A percentile compares a stretch with the other conserved stretches of the same genome.
These are phyloP conservation scores for Sporisorium graminicola DNA, from an alignment of 1,284 basidiomycete genomes.

Conservation along the genomic window DNA sequence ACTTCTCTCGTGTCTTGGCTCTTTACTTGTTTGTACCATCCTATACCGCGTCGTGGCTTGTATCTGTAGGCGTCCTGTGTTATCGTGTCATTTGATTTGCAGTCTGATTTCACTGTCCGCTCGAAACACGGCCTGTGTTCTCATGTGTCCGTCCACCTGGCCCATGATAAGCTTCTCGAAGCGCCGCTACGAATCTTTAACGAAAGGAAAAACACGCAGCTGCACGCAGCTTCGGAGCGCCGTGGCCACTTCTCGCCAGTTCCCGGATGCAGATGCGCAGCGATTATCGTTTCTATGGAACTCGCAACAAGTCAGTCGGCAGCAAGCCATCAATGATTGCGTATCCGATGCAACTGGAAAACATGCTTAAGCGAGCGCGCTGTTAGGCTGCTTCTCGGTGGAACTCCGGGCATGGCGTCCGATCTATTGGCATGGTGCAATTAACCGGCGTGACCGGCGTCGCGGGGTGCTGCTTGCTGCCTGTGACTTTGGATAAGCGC, in stretches of 20 bases:
- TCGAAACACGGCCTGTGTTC: background rate
- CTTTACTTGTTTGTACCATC: slow-evolving; percentile 24
- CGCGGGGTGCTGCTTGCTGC: background rate
- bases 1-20: no score
- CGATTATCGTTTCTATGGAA: no score
- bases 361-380: background rate
- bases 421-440: background rate
- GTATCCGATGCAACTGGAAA: background rate
- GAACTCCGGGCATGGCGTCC: slow-evolving; percentile 28
- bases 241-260: no score
- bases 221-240: background rate
- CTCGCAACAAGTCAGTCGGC: no score
- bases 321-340: no score
- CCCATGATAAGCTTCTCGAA: background rate
- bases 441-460: background rate
- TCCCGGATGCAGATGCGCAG: no score
- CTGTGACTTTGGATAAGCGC: background rate
- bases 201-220: background rate
- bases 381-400: slow-evolving; percentile 20
- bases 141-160: background rate
- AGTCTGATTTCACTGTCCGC: slow-evolving; percentile 2
- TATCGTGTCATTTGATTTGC: slow-evolving; percentile 9
- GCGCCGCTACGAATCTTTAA: background rate
- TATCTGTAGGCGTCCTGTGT: slow-evolving; percentile 10
- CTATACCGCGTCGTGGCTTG: slow-evolving; percentile 27